Conservation (phyloP, 495 filamentous ascomycete species). For the Acidomyces sp. region DNA sequence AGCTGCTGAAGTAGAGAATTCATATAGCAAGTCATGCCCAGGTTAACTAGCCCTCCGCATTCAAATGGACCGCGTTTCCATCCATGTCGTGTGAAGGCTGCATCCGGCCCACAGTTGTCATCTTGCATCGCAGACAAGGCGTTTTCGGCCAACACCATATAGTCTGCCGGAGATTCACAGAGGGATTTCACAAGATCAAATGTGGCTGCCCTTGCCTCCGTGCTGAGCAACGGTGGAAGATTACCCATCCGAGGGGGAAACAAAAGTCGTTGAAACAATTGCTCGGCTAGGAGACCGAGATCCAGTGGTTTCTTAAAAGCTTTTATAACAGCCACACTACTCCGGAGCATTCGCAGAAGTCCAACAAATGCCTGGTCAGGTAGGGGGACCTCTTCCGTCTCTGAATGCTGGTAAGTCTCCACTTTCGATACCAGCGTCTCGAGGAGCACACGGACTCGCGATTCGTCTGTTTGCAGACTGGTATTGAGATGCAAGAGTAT, state of each 20-base stretch:
- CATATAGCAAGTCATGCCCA: constrained; percentile 94
- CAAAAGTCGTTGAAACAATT: constrained; percentile 4
- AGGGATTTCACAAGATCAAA: constrained; percentile 11
- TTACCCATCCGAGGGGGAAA: constrained; percentile 1
- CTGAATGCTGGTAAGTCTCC: constrained; percentile 4
- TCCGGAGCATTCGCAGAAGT: constrained; percentile 2
- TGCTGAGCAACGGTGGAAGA: constrained; percentile 2
- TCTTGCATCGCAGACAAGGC: not conserved
- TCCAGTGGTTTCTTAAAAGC: constrained; percentile 12
- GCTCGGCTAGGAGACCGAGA: not conserved
- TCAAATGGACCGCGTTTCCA: constrained; percentile 60
- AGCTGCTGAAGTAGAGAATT: constrained; percentile 93
- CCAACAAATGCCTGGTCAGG: constrained; percentile 8
- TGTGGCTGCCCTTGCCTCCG: constrained; percentile 1
- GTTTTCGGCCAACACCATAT: not conserved
- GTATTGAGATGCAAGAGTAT: constrained; percentile 1
- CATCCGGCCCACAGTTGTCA: not conserved
- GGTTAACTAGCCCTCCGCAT: constrained; percentile 73
- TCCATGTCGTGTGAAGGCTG: constrained; percentile 28
- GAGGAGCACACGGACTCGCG: constrained; percentile 2
- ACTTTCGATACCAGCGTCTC: not conserved
- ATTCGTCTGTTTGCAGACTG: constrained; percentile 1
- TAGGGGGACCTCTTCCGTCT: not conserved
- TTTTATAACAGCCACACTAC: not conserved
- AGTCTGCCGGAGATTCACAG: constrained; percentile 1